A percentile compares a stretch with the other conserved stretches of the same genome.
These are phyloP conservation scores for Salix purpurea DNA, from an alignment of 345 rosid species.

Conservation along the genomic window DNA sequence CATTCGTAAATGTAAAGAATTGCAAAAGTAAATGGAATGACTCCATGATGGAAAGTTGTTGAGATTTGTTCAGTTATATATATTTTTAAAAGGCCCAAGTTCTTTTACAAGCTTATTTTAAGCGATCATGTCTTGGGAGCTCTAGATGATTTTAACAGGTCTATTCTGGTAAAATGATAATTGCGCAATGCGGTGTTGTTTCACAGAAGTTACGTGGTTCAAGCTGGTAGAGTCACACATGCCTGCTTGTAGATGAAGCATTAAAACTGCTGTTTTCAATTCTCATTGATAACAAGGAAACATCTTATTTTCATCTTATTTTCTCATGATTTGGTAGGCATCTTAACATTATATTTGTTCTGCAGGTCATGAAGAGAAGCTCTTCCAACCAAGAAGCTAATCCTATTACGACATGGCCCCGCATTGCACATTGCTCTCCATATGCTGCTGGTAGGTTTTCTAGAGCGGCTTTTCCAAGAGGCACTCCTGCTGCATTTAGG, in stretches of 20 bases:
- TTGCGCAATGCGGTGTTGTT: neutral
- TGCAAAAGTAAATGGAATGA: neutral
- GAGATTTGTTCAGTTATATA: neutral
- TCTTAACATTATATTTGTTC: constrained; percentile 6
- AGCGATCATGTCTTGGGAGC: neutral
- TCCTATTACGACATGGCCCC: constrained; percentile 61
- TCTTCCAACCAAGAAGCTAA: constrained; percentile 52
- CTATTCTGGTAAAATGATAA: neutral
- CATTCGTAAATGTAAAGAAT: neutral
- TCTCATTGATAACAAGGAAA: neutral
- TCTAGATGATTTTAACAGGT: neutral
- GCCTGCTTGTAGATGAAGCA: too few relatives aligned
- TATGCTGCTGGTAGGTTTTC: constrained; percentile 50
- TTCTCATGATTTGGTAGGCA: neutral
- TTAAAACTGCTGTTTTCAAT: neutral
- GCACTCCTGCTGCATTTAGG: constrained; percentile 55
- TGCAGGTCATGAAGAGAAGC: constrained; percentile 76
- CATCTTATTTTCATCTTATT: neutral
- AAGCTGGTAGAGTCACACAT: neutral
- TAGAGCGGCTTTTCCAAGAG: constrained; percentile 59
- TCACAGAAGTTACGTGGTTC: neutral
- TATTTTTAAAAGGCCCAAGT: neutral
- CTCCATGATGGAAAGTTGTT: neutral
- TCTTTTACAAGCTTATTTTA: neutral
- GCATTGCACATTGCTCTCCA: constrained; percentile 38